Conservation (phyloP, 1,139 yeast genomes). For the Yamadazyma membranifaciens region DNA sequence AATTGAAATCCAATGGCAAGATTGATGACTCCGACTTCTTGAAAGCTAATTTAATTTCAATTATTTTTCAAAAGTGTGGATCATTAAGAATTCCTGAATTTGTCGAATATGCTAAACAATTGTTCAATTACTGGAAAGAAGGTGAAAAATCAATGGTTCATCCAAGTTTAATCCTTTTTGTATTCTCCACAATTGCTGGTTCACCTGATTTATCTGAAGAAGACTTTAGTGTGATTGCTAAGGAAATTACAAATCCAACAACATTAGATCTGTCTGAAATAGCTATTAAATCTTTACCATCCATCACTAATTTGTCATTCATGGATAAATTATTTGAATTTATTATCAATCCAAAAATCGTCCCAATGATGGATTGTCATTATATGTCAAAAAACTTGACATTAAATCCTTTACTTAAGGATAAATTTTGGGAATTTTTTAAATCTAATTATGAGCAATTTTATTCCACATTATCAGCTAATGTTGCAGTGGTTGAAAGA, state of each 20-base stretch:
- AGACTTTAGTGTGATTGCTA: slow-evolving; percentile 47
- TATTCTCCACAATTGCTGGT: slow-evolving; percentile 50
- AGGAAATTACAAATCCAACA: slow-evolving; percentile 54
- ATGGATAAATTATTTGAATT: slow-evolving; percentile 37
- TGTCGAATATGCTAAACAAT: slow-evolving; percentile 40
- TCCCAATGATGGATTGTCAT: slow-evolving; percentile 74
- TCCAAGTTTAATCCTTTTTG: slow-evolving; percentile 56
- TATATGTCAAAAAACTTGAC: slow-evolving; percentile 55
- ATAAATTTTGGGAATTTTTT: slow-evolving; percentile 55
- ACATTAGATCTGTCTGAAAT: slow-evolving; percentile 68
- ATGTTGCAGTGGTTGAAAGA: slow-evolving; percentile 64
- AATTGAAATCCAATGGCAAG: slow-evolving; percentile 26
- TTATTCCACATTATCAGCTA: slow-evolving; percentile 47
- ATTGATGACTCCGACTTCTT: slow-evolving; percentile 41
- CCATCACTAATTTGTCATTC: slow-evolving; percentile 38
- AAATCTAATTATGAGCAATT: slow-evolving; percentile 51
- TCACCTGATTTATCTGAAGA: slow-evolving; percentile 36
- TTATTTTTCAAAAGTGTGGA: slow-evolving; percentile 54
- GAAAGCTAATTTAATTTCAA: slow-evolving; percentile 49
- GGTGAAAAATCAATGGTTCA: slow-evolving; percentile 34
- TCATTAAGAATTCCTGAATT: slow-evolving; percentile 48
- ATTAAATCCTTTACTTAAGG: slow-evolving; percentile 48
- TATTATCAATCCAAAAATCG: slow-evolving; percentile 37
- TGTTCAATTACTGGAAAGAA: slow-evolving; percentile 37
- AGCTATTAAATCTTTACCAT: slow-evolving; percentile 61